A percentile compares a stretch with the other conserved stretches of the same genome.
Evolutionary conservation across 2,329 filamentous ascomycete genomes (phyloP).

Genomic region (Hypoxylon sp.): DNA sequence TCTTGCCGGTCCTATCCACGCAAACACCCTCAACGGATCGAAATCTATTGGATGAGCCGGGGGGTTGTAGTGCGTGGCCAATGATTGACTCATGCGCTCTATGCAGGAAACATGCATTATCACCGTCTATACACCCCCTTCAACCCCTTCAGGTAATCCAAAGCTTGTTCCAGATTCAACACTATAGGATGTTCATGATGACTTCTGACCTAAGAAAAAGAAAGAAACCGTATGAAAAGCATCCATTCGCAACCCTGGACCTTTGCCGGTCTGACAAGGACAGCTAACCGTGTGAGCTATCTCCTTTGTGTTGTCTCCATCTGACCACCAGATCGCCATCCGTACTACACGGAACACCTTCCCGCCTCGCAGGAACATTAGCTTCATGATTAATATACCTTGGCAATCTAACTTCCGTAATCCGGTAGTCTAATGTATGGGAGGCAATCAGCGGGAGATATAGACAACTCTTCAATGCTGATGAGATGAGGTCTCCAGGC

Average conservation of each 20-base stretch:
- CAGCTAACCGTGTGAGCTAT: conserved; percentile 18
- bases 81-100: conserved; percentile 27
- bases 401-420: conserved; percentile 26
- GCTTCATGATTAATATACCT: conserved; percentile 28
- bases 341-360: conserved; percentile 37
- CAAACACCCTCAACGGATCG: conserved; percentile 20
- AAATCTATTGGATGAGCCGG: conserved; percentile 20
- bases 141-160: conserved; percentile 15
- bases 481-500: conserved; percentile 18
- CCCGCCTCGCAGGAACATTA: conserved; percentile 30
- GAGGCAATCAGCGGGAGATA: conserved; percentile 13
- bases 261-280: conserved; percentile 31
- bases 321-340: conserved; percentile 44
- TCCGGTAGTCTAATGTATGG: conserved; percentile 22
- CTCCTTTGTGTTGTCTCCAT: conserved; percentile 27
- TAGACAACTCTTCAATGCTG: conserved; percentile 14
- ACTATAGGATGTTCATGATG: conserved; percentile 29
- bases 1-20: conserved; percentile 10
- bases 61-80: conserved; percentile 11
- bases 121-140: conserved; percentile 14
- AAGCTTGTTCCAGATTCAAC: conserved; percentile 16
- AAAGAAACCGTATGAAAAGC: conserved; percentile 22
- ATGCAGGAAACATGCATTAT: conserved; percentile 19
- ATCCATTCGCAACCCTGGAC: conserved; percentile 13
- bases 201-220: conserved; percentile 31